These are phyloP conservation scores for Phialocephala sp. DNA, from an alignment of 2,329 filamentous ascomycete genomes.

Conservation along the genomic window DNA sequence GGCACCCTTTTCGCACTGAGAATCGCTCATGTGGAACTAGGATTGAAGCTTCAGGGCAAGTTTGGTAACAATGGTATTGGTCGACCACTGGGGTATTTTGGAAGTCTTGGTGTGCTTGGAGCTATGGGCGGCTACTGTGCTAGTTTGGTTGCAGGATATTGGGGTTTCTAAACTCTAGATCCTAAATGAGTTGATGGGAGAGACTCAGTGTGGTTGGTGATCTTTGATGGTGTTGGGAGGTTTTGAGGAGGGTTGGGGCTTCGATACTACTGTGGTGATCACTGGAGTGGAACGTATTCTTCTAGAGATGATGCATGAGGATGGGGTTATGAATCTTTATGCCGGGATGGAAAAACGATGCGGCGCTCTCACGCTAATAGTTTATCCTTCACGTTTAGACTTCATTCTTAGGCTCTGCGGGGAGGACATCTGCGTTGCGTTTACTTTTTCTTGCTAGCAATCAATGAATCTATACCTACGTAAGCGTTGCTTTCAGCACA, in stretches of 20 bases:
- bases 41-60: slow-evolving; percentile 15
- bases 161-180: slow-evolving; percentile 22
- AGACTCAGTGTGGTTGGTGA: neutral
- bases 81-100: slow-evolving; percentile 29
- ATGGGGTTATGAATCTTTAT: too few species aligned
- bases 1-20: slow-evolving; percentile 23
- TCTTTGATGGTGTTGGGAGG: neutral
- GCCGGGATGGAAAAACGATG: too few species aligned
- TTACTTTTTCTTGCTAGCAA: too few species aligned
- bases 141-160: slow-evolving; percentile 28
- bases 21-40: slow-evolving; percentile 24
- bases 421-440: too few species aligned
- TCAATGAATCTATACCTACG: too few species aligned
- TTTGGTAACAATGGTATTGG: slow-evolving; percentile 28
- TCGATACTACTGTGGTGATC: too few species aligned
- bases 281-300: too few species aligned
- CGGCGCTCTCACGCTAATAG: too few species aligned
- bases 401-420: too few species aligned
- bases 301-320: too few species aligned
- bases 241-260: neutral
- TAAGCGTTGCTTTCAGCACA: too few species aligned
- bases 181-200: neutral
- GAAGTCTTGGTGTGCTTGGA: slow-evolving; percentile 23
- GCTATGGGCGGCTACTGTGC: slow-evolving; percentile 25
- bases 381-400: too few species aligned